Percentiles rank a stretch among this genome's conserved stretches.
These are phyloP conservation scores for Sporisorium sorghi DNA, from an alignment of 1,284 basidiomycete genomes.

Conservation along the genomic window DNA sequence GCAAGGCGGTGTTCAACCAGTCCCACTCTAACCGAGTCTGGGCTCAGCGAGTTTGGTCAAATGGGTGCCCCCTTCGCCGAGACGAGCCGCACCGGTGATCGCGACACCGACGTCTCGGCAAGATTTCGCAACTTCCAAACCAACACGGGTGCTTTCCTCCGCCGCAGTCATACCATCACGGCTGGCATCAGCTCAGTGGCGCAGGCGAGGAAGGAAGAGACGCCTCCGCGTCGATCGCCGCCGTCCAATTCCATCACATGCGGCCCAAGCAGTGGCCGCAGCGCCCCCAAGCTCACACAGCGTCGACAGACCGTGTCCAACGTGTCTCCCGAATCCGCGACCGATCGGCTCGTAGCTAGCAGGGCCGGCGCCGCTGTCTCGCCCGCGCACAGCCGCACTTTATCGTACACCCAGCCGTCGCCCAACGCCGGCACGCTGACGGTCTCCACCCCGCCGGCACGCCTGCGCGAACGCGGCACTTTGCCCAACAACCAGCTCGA, in stretches of 20 bases:
- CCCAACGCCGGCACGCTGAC: slow-evolving; percentile 18
- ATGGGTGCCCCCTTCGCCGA: slow-evolving; percentile 43
- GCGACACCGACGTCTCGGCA: slow-evolving; percentile 27
- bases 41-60: slow-evolving; percentile 47
- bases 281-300: slow-evolving; percentile 23
- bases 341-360: slow-evolving; percentile 7
- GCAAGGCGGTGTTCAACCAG: slow-evolving; percentile 23
- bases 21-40: slow-evolving; percentile 26
- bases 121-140: slow-evolving; percentile 33
- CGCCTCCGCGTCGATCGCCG: slow-evolving; percentile 13
- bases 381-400: slow-evolving; percentile 23
- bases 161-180: slow-evolving; percentile 43
- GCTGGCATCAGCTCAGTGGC: slow-evolving; percentile 22
- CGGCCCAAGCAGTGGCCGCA: slow-evolving; percentile 34
- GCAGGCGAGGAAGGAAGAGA: slow-evolving; percentile 2
- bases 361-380: slow-evolving; percentile 13
- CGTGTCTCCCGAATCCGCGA: slow-evolving; percentile 20
- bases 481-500: slow-evolving; percentile 74
- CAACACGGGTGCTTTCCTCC: slow-evolving; percentile 37
- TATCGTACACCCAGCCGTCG: slow-evolving; percentile 21
- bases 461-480: slow-evolving; percentile 25
- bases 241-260: slow-evolving; percentile 28
- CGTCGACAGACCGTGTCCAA: slow-evolving; percentile 49
- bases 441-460: slow-evolving; percentile 15
- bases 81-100: slow-evolving; percentile 8